Evolutionary conservation across 2,329 filamentous ascomycete genomes (phyloP), one percentile per base, ranked within the genome.

Genomic region (Xylaria sp.): DNA sequence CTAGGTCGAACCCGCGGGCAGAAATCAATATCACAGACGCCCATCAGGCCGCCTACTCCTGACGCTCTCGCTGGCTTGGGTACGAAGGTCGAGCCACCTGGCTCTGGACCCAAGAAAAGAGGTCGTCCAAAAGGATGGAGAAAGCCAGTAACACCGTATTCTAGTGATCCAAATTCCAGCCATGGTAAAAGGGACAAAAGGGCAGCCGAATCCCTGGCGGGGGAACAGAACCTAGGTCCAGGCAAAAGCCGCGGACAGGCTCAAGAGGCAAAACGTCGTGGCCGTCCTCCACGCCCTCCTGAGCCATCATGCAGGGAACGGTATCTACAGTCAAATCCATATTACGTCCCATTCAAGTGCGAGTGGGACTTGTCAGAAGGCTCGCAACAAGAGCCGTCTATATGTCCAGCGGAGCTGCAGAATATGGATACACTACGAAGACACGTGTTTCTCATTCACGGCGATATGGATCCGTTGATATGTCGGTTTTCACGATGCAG

Each of bases 351-450:
- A 1, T 91, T 88, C 74, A 67, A 84, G 10, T 91, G 89, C 77
- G 87, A 90, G 76, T 91, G 89, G 89, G 72, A 31, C n/a, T n/a
- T 65, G 28, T 65, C 71, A 28, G 15, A 79, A 25, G 81, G 50
- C 9, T 12, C 68, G 9, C 23, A 68, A 37, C 18, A 51, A 20
- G 34, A 63, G 23, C 63, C 41, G 34, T 23, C 81, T 20, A 51
- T 69, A 0, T 91, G 89, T 74, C 83, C 81, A 37, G 89, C 89
- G 3, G 86, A 90, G 78, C 80, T 91, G 55, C 88, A 90, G 60
- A 91, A 91, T 73, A 78, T 90, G 66, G 86, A 86, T 13, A 91
- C 88, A 10, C 77, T 91, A 50, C 82, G 85, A 28, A 81, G 80
- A 65, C 89, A 91, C 71, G 78, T 91, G 15, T 75, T 78, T 20